Conservation (phyloP, 1,284 basidiomycete species). For the Boletus sp. region DNA sequence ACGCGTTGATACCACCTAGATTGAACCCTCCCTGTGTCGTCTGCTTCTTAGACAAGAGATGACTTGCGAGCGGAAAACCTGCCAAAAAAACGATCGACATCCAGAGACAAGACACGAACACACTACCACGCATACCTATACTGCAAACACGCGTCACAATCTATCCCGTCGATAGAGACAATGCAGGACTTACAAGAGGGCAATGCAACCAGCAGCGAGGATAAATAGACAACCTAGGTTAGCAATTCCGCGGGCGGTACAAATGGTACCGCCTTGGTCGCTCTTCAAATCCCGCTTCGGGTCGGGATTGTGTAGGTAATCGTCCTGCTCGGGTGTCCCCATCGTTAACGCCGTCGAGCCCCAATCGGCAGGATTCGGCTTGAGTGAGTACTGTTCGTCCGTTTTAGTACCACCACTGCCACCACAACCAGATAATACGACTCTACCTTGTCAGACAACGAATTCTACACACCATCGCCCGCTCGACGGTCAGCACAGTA, state of each 20-base stretch:
- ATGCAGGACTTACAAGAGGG: conserved; percentile 34
- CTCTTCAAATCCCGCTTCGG: conserved; percentile 35
- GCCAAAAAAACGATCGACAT: neutral
- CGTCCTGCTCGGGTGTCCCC: conserved; percentile 30
- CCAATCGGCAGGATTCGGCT: conserved; percentile 34
- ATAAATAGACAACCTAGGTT: conserved; percentile 49
- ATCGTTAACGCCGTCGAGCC: conserved; percentile 25
- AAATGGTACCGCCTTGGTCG: conserved; percentile 42
- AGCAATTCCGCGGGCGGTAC: conserved; percentile 39
- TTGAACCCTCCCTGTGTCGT: conserved; percentile 46
- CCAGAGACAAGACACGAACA: neutral
- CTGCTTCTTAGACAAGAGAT: conserved; percentile 38
- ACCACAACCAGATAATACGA: neutral
- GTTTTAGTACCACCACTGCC: neutral
- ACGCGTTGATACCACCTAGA: conserved; percentile 52
- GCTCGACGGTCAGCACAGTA: neutral
- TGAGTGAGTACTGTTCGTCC: conserved; percentile 27
- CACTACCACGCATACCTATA: conserved; percentile 17
- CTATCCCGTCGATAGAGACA: neutral
- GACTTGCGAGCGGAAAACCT: conserved; percentile 38
- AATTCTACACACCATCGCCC: conserved; percentile 18
- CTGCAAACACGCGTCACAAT: conserved; percentile 10
- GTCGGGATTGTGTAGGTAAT: conserved; percentile 34
- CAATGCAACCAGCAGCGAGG: conserved; percentile 35
- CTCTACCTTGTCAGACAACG: conserved; percentile 29